Conservation (phyloP, 768 basidiomycete species). For the Infundibulicybe gibba region DNA sequence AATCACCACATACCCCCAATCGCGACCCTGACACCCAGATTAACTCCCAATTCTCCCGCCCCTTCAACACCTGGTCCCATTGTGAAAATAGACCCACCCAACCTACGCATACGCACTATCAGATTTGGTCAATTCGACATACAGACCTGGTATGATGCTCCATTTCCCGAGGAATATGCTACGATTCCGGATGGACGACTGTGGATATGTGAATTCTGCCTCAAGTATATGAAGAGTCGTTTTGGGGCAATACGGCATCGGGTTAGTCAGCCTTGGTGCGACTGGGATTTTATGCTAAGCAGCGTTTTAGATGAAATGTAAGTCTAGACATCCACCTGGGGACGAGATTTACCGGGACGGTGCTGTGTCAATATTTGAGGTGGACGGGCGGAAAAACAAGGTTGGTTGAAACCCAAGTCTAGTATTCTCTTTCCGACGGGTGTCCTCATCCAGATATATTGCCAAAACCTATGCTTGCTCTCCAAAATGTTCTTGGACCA, state of each 20-base stretch:
- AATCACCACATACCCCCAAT: conserved; percentile 36
- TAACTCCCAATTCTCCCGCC: conserved; percentile 30
- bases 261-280: conserved; percentile 42
- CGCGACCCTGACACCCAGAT: conserved; percentile 35
- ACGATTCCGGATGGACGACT: conserved; percentile 86
- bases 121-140: conserved; percentile 91
- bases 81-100: conserved; percentile 27
- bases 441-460: conserved; percentile 72
- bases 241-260: conserved; percentile 85
- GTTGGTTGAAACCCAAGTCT: conserved; percentile 27
- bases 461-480: conserved; percentile 94
- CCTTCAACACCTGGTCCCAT: conserved; percentile 34
- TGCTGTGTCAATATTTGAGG: conserved; percentile 88
- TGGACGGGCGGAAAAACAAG: conserved; percentile 98
- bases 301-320: conserved; percentile 81
- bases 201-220: conserved; percentile 97
- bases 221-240: conserved; percentile 96
- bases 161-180: conserved; percentile 97
- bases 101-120: conserved; percentile 78
- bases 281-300: neutral
- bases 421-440: conserved; percentile 5
- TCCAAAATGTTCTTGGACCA: conserved; percentile 99
- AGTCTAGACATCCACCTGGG: conserved; percentile 90
- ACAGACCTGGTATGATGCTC: conserved; percentile 98
- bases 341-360: conserved; percentile 98